These are phyloP conservation scores for Phytophthora chlamydospora DNA, from an alignment of 352 stramenopile genomes.

Conservation along the genomic window DNA sequence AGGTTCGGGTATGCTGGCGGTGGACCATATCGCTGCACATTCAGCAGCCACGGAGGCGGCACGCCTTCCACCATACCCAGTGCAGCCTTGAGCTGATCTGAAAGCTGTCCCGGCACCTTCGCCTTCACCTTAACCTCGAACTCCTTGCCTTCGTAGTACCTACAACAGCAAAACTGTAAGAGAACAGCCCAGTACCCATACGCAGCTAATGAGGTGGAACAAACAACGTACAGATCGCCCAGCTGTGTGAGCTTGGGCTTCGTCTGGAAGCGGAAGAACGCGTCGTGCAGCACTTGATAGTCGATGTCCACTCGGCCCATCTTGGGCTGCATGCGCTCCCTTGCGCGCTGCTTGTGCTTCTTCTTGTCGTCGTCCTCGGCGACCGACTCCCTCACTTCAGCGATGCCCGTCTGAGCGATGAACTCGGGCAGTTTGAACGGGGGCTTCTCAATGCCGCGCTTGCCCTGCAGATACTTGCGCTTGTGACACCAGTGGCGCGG, in stretches of 20 bases:
- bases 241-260: conserved; percentile 93
- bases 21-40: conserved; percentile 98
- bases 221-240: conserved; percentile 70
- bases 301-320: conserved; percentile 98
- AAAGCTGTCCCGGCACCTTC: conserved; percentile 91
- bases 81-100: conserved; percentile 87
- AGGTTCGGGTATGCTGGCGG: conserved; percentile 97
- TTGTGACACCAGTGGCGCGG: conserved; percentile 98
- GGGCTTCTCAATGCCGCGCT: conserved; percentile 96
- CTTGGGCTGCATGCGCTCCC: conserved; percentile 95
- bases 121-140: conserved; percentile 92
- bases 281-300: conserved; percentile 97
- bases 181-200: conserved; percentile 1
- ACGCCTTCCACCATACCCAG: conserved; percentile 94
- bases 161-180: conserved; percentile 20
- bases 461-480: conserved; percentile 98
- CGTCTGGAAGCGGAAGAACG: conserved; percentile 99
- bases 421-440: conserved; percentile 97
- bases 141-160: conserved; percentile 99
- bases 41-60: conserved; percentile 97
- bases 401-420: conserved; percentile 96
- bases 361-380: conserved; percentile 92
- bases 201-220: conserved; percentile 26
- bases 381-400: conserved; percentile 76
- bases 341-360: conserved; percentile 92